Conservation (phyloP, 352 stramenopile species). For the Phytophthora tubulina region DNA sequence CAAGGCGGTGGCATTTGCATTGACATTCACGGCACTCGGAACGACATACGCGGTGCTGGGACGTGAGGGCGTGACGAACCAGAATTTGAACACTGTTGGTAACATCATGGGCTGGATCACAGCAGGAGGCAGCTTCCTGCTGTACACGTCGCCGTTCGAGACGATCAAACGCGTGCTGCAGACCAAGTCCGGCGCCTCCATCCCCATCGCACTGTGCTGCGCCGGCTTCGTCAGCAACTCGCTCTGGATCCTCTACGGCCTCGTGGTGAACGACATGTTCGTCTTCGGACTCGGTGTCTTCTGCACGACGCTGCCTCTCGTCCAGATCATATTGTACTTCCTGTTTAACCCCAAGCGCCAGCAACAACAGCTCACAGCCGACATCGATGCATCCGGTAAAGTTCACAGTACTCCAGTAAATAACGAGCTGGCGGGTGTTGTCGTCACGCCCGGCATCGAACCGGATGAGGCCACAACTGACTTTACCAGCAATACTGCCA, state of each 20-base stretch:
- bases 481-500: background rate
- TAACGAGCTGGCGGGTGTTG: conserved; percentile 5
- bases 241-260: conserved; percentile 48
- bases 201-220: conserved; percentile 46
- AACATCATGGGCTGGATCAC: conserved; percentile 43
- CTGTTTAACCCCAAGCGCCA: conserved; percentile 37
- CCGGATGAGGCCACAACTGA: background rate
- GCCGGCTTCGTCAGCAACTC: conserved; percentile 42
- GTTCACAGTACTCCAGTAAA: background rate
- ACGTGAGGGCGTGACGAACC: conserved; percentile 34
- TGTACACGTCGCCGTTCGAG: conserved; percentile 45
- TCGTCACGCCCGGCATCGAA: conserved; percentile 11
- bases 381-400: background rate
- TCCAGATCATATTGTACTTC: conserved; percentile 56
- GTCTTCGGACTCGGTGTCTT: conserved; percentile 47
- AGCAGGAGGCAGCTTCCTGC: conserved; percentile 36
- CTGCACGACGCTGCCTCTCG: conserved; percentile 40
- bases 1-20: conserved; percentile 33
- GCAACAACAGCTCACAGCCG: conserved; percentile 16
- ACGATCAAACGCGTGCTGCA: conserved; percentile 37
- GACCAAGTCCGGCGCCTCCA: conserved; percentile 43
- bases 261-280: conserved; percentile 48
- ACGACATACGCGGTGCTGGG: conserved; percentile 45
- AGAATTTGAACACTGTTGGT: conserved; percentile 28
- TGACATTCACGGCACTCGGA: conserved; percentile 29